Evolutionary conservation across 768 basidiomycete genomes (phyloP), one percentile per base, ranked within the genome.

Genomic region (Tylopilus sp.): DNA sequence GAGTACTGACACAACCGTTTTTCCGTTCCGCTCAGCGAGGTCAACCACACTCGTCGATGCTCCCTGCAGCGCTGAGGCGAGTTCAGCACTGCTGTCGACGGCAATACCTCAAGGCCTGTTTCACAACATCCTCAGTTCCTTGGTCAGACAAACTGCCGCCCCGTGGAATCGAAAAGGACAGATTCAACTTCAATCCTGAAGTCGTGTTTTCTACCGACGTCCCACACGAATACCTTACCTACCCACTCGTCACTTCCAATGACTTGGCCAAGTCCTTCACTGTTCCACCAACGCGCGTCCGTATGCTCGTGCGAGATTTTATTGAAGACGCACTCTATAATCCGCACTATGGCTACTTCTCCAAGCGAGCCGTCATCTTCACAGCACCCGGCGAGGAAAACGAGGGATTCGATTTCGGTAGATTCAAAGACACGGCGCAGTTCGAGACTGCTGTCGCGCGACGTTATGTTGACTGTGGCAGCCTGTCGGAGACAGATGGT

Each of bases 271-370:
- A 65, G 50, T 60, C 64, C 28, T 69, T 71, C 47, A 71, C 67
- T 8, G 66, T 70, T 31, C 92, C 91, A 7, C 95, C 94, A 3
- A 80, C 73, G 40, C 75, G 82, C 47, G 94, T 95, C 50, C 91
- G 89, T 69, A 95, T 98, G 91, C 84, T 98, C 31, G 85, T 86
- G 41, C 83, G 97, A 57, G 95, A 99, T 72, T 99, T 88, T 66
- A 93, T 99, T 54, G 93, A 98, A 64, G 97, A 99, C 66, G 86
- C 90, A 8, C 71, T 99, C 33, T 99, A 99, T 74, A 98, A 99
- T 68, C 95, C 93, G 4, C 73, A 95, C 69, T 98, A 99, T 65
- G 97, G 97, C 33, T 99, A 99, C 72, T 98, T 99, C 68, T 84
- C 92, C 26, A 88, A 88, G 61, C 88, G 93, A 62, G 95, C 90